Percentiles rank a stretch among this genome's conserved stretches.
Conservation (phyloP, 1,284 basidiomycete genomes). For the Pulchroboletus neoregius region DNA sequence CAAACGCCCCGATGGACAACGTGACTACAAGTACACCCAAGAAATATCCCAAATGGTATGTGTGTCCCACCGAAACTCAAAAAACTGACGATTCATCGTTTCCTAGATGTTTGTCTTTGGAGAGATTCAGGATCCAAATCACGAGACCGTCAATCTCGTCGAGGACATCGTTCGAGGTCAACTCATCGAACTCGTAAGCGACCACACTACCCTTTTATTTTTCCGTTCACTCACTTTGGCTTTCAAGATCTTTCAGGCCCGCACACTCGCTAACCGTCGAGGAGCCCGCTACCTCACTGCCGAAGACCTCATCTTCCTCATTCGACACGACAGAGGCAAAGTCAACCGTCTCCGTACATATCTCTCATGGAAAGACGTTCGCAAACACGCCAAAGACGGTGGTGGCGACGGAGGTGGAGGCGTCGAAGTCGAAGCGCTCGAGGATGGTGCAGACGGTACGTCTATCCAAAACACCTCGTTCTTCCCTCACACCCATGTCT, state of each 20-base stretch:
- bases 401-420: conserved; percentile 75
- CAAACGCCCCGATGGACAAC: conserved; percentile 29
- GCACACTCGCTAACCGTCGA: conserved; percentile 76
- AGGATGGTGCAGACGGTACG: conserved; percentile 73
- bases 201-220: not conserved
- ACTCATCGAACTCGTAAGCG: conserved; percentile 83
- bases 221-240: not conserved
- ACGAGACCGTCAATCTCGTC: conserved; percentile 86
- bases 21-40: conserved; percentile 65
- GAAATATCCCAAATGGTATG: conserved; percentile 81
- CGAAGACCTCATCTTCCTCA: conserved; percentile 95
- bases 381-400: conserved; percentile 91
- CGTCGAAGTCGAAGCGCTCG: conserved; percentile 74
- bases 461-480: not conserved
- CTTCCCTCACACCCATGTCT: no score
- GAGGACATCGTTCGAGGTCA: conserved; percentile 96
- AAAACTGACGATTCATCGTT: not conserved
- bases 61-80: not conserved
- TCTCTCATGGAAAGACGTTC: conserved; percentile 97
- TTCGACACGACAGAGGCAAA: conserved; percentile 91
- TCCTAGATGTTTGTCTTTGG: conserved; percentile 94
- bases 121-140: conserved; percentile 86
- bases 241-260: conserved; percentile 83
- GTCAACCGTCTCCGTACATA: conserved; percentile 92
- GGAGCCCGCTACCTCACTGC: conserved; percentile 83